phyloP scores from a whole-genome alignment of 2,329 filamentous ascomycete species.

The Fusarium xyrophilum region DNA sequence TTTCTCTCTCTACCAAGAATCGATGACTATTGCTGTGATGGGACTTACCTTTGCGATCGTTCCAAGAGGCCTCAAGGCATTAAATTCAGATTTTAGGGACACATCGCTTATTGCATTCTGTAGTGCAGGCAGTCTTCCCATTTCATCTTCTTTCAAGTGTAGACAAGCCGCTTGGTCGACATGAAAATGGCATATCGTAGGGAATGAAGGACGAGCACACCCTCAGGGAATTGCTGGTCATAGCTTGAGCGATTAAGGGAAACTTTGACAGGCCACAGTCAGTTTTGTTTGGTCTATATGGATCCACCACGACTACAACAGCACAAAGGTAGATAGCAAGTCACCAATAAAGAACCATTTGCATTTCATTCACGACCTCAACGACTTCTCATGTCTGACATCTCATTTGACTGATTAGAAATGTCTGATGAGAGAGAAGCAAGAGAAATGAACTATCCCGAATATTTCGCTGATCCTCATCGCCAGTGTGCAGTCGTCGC shows the following conservation, averaged over 20 bases:
- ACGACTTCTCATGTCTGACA: not conserved
- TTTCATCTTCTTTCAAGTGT: too few species aligned
- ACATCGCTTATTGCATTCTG: accelerated
- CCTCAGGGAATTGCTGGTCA: too few species aligned
- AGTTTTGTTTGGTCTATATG: not conserved
- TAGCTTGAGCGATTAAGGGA: too few species aligned
- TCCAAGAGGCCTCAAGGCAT: accelerated
- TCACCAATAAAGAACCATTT: not conserved
- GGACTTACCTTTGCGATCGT: not conserved
- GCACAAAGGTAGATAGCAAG: not conserved
- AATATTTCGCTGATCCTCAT: not conserved
- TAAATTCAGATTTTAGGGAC: accelerated
- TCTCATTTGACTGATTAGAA: too few species aligned
- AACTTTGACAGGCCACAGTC: not conserved
- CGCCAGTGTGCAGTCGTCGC: not conserved
- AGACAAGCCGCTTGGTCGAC: too few species aligned
- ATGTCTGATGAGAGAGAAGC: not conserved
- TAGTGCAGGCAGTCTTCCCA: not conserved
- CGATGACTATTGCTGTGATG: not conserved
- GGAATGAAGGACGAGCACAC: not conserved
- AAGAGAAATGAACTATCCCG: not conserved
- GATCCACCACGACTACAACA: not conserved
- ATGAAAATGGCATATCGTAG: accelerated
- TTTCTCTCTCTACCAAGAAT: not conserved
- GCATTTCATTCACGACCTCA: not conserved